These are phyloP conservation scores for Massarina eburnea DNA, from an alignment of 2,329 filamentous ascomycete species.

Conservation along the genomic window DNA sequence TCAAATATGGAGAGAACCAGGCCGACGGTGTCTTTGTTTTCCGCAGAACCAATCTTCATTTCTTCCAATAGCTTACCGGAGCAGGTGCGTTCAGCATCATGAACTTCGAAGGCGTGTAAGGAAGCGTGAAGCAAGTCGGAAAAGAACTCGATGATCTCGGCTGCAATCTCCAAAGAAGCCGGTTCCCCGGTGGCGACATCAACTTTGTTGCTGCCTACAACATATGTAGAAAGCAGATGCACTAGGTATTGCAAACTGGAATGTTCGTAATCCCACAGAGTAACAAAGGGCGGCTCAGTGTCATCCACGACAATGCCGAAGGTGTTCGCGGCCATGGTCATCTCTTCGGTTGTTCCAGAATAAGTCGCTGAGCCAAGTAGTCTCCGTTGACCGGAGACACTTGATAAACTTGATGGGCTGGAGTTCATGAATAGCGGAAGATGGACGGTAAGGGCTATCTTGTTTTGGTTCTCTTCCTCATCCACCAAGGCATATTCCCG, in stretches of 20 bases:
- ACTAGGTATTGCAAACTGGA: slow-evolving; percentile 80
- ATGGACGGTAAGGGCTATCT: slow-evolving; percentile 67
- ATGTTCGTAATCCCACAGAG: slow-evolving; percentile 73
- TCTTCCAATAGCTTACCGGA: slow-evolving; percentile 32
- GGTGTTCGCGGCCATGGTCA: slow-evolving; percentile 67
- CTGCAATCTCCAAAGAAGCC: slow-evolving; percentile 62
- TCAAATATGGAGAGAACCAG: slow-evolving; percentile 87
- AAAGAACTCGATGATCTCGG: slow-evolving; percentile 74
- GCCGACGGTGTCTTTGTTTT: slow-evolving; percentile 72
- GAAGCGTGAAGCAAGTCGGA: slow-evolving; percentile 63
- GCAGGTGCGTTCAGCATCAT: slow-evolving; percentile 18
- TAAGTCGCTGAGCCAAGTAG: slow-evolving; percentile 19
- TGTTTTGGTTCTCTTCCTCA: slow-evolving; percentile 84
- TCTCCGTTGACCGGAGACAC: slow-evolving; percentile 25
- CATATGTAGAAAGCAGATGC: slow-evolving; percentile 69
- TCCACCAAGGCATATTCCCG: slow-evolving; percentile 73
- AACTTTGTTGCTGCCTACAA: slow-evolving; percentile 56
- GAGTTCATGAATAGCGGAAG: slow-evolving; percentile 62
- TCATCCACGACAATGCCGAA: slow-evolving; percentile 75
- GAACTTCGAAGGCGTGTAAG: slow-evolving; percentile 26
- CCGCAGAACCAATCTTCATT: slow-evolving; percentile 45
- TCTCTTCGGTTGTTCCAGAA: slow-evolving; percentile 41
- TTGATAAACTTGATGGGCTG: slow-evolving; percentile 10
- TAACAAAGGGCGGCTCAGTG: slow-evolving; percentile 67
- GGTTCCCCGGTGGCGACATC: slow-evolving; percentile 49